phyloP scores from a whole-genome alignment of 2,329 filamentous ascomycete genomes.

The Penicillium capsulatum region DNA sequence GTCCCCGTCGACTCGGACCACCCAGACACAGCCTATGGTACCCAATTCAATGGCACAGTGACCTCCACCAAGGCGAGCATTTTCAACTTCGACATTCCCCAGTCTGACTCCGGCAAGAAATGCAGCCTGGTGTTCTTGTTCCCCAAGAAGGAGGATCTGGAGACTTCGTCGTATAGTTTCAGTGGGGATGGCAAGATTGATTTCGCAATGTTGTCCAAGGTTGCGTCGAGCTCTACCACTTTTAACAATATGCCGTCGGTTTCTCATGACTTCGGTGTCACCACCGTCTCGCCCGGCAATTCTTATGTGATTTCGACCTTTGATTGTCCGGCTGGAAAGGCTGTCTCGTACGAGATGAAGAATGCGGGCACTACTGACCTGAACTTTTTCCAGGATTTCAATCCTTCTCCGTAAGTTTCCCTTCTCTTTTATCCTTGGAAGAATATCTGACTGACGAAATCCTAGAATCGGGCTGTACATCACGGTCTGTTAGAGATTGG shows the following conservation, averaged over 20 bases:
- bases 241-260: conserved; percentile 51
- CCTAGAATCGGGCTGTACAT: conserved; percentile 40
- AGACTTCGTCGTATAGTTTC: conserved; percentile 56
- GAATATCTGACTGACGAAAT: conserved; percentile 9
- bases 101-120: conserved; percentile 52
- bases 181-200: conserved; percentile 52
- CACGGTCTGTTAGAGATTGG: conserved; percentile 39
- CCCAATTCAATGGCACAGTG: conserved; percentile 54
- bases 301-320: conserved; percentile 53
- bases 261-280: conserved; percentile 42
- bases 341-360: conserved; percentile 51
- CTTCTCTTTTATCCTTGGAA: not conserved
- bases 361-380: conserved; percentile 50
- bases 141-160: conserved; percentile 52
- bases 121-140: conserved; percentile 65
- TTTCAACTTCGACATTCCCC: conserved; percentile 66
- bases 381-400: conserved; percentile 62
- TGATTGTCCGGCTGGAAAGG: conserved; percentile 51
- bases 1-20: conserved; percentile 54
- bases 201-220: conserved; percentile 47
- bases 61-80: conserved; percentile 54
- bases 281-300: conserved; percentile 51
- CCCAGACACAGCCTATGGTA: conserved; percentile 53
- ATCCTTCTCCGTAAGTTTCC: conserved; percentile 45
- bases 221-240: conserved; percentile 49